Evolutionary conservation across 768 basidiomycete genomes (phyloP).

Genomic region (Phaeotremella fagi): DNA sequence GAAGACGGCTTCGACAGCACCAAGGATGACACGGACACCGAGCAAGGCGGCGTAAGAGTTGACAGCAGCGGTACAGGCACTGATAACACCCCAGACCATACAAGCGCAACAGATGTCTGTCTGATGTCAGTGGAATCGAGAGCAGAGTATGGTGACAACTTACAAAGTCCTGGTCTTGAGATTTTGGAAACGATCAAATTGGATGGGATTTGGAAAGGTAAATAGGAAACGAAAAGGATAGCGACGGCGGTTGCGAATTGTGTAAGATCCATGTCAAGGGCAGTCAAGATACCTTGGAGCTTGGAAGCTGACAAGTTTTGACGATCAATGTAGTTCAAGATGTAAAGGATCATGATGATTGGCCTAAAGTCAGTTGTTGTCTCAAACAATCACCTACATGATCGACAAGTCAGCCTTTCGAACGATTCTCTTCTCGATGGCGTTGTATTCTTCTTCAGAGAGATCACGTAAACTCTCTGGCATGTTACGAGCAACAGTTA

Average conservation of each 20-base stretch:
- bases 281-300: constrained; percentile 36
- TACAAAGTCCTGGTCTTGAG: constrained; percentile 29
- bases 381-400: constrained; percentile 15
- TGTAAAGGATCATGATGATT: constrained; percentile 31
- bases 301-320: constrained; percentile 40
- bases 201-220: constrained; percentile 33
- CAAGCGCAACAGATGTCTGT: constrained; percentile 22
- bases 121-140: too few species aligned
- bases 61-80: constrained; percentile 27
- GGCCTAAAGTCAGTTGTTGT: constrained; percentile 26
- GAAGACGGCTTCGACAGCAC: constrained; percentile 28
- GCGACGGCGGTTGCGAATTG: constrained; percentile 38
- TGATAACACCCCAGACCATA: constrained; percentile 28
- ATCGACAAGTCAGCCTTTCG: constrained; percentile 34
- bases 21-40: constrained; percentile 22
- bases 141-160: constrained; percentile 2
- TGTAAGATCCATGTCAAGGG: constrained; percentile 32
- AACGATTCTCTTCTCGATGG: constrained; percentile 31
- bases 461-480: constrained; percentile 24
- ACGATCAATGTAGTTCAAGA: constrained; percentile 37
- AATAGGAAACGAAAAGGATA: constrained; percentile 38
- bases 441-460: constrained; percentile 16
- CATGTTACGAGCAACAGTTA: neutral
- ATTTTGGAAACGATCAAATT: constrained; percentile 39
- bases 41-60: constrained; percentile 20